Evolutionary conservation across 1,139 yeast species (phyloP), one percentile per base, ranked within the genome.

Genomic region (Pichia inconspicua): DNA sequence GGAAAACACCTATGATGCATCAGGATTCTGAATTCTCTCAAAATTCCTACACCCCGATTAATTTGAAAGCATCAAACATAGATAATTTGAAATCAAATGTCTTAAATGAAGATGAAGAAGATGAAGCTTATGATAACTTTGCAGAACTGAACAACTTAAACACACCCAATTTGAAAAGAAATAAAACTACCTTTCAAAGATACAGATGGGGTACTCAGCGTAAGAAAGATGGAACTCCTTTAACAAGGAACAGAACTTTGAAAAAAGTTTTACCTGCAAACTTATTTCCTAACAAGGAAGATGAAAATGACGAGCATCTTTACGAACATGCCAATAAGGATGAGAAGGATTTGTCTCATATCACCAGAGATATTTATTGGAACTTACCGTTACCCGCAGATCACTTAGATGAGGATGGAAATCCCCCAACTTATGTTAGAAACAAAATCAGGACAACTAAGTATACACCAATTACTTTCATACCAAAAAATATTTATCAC

Each of bases 381-480:
- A 89, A 89, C 66, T 66, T 77, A 63, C 75, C 78, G 2, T 69
- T 90, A 45, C 96, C 96, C 0, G 70, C 70, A 4, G 78, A 81
- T 30, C 68, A 73, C 62, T 51, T 80, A 19, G 85, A 84, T 55
- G 81, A 75, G 43, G 73, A 80, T 6, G 88, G 88, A 15, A 66
- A 72, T 17, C 61, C 60, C 1, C 60, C 60, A 14, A 48, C 49
- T 17, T 92, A 83, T 63, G 82, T 95, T 3, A 76, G 96, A 63
- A 92, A 92, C 70, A 92, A 92, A 66, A 88, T 92, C 59, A 82
- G 97, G 70, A 90, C 98, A 1, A 89, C 98, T 5, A 90, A 89
- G 67, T 92, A 92, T 66, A 90, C 97, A 10, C 96, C 97, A 6
- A 63, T 92, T 45, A 72, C 94, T 6, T 92, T 92, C 60, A 62